Conservation (phyloP, 441 rosid genomes). For the Brassica hybrid region DNA sequence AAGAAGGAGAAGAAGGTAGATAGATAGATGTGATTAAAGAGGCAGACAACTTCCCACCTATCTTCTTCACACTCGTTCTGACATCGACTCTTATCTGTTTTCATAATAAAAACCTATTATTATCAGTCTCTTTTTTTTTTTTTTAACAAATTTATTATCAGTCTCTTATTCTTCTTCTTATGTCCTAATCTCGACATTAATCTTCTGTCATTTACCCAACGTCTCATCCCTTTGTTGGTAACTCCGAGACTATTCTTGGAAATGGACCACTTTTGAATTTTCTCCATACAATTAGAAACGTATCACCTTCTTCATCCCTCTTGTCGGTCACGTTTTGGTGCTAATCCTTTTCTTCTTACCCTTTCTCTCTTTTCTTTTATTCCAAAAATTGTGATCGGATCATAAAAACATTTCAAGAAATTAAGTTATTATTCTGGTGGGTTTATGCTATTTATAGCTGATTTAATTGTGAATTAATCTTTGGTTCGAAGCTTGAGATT, state of each 20-base stretch:
- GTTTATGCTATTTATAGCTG: slow-evolving; percentile 1
- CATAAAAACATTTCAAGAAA: neutral
- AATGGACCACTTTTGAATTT: slow-evolving; percentile 4
- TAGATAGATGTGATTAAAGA: slow-evolving; percentile 18
- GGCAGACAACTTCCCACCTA: slow-evolving; percentile 33
- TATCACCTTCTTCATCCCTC: slow-evolving; percentile 48
- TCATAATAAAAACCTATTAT: neutral
- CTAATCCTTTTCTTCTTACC: neutral
- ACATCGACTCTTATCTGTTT: slow-evolving; percentile 34
- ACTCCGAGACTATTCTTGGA: slow-evolving; percentile 16
- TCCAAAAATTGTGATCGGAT: slow-evolving; percentile 16
- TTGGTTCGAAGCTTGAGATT: slow-evolving; percentile 13
- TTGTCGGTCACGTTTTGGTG: slow-evolving; percentile 44
- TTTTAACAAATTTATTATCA: too few relatives aligned
- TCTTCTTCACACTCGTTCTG: slow-evolving; percentile 4
- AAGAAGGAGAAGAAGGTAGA: neutral
- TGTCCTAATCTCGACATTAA: slow-evolving; percentile 1
- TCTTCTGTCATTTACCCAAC: neutral
- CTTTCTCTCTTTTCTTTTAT: neutral
- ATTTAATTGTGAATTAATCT: neutral
- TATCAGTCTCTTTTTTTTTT: too few relatives aligned
- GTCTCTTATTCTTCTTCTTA: slow-evolving; percentile 5
- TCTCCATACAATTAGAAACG: slow-evolving; percentile 29
- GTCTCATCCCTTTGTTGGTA: slow-evolving; percentile 26
- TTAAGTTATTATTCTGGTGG: neutral